Evolutionary conservation across 2,329 filamentous ascomycete genomes (phyloP).

Genomic region (Atkinsonella texensis): DNA sequence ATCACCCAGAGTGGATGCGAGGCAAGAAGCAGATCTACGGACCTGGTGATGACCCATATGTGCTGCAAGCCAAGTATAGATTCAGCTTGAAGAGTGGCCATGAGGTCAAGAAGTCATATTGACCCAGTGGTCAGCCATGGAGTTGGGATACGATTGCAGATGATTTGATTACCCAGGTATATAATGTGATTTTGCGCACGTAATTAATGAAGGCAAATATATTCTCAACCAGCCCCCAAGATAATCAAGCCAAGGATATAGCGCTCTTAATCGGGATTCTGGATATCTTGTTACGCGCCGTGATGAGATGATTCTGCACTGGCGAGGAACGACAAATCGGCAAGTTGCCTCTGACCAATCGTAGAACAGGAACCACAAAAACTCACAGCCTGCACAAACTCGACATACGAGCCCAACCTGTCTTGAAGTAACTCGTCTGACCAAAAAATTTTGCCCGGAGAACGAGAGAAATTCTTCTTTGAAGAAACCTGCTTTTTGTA

Average conservation of each 20-base stretch:
- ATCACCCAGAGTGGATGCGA: constrained; percentile 78
- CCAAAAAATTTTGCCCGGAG: not conserved
- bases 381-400: not conserved
- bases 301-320: no score
- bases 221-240: not conserved
- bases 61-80: constrained; percentile 48
- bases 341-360: not conserved
- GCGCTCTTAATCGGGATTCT: not conserved
- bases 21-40: constrained; percentile 42
- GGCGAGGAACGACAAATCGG: not conserved
- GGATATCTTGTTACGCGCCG: not conserved
- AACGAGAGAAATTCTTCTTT: not conserved
- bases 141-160: not conserved
- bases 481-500: not conserved
- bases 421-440: not conserved
- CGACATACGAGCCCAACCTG: not conserved
- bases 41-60: constrained; percentile 47
- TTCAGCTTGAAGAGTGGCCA: constrained; percentile 35
- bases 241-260: not conserved
- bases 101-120: constrained; percentile 3
- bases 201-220: not conserved
- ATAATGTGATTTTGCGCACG: not conserved
- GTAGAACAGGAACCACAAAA: not conserved
- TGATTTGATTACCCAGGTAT: not conserved
- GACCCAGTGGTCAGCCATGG: not conserved